Percentiles rank a stretch among this genome's conserved stretches.
Evolutionary conservation across 306 rosid species (phyloP).

Genomic region (Vigna unguiculata): DNA sequence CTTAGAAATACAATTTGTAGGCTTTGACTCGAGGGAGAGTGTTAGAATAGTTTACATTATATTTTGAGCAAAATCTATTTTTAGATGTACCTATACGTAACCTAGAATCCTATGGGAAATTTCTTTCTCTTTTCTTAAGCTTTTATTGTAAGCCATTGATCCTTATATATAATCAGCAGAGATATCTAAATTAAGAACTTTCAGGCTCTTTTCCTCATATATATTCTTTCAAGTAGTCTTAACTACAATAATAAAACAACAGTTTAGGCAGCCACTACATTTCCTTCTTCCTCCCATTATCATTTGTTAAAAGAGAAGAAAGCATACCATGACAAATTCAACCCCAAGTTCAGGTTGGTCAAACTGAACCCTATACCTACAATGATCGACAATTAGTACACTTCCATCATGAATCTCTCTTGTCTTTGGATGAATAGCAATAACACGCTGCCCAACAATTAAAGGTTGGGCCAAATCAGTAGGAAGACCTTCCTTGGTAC

Average conservation of each 20-base stretch:
- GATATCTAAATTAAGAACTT: no score
- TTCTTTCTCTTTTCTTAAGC: no score
- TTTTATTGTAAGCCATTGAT: no score
- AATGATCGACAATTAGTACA: constrained; percentile 74
- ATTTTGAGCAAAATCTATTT: no score
- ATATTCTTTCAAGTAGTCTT: neutral
- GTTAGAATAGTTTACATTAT: no score
- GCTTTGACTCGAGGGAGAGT: no score
- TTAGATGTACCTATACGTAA: no score
- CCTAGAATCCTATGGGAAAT: no score
- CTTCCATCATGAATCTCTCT: constrained; percentile 89
- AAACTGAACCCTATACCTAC: constrained; percentile 81
- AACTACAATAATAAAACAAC: neutral
- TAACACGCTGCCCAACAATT: constrained; percentile 81
- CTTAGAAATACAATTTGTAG: no score
- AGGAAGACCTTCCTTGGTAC: constrained; percentile 89
- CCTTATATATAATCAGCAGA: no score
- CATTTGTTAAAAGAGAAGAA: constrained; percentile 33
- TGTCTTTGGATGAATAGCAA: constrained; percentile 80
- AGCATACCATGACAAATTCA: constrained; percentile 79
- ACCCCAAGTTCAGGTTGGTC: constrained; percentile 83
- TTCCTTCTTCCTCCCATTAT: neutral
- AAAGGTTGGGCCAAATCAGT: constrained; percentile 89
- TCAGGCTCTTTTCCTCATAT: no score
- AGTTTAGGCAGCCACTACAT: neutral